Evolutionary conservation across 164 flowering plant species (phyloP).

Genomic region (Annona cherimola): DNA sequence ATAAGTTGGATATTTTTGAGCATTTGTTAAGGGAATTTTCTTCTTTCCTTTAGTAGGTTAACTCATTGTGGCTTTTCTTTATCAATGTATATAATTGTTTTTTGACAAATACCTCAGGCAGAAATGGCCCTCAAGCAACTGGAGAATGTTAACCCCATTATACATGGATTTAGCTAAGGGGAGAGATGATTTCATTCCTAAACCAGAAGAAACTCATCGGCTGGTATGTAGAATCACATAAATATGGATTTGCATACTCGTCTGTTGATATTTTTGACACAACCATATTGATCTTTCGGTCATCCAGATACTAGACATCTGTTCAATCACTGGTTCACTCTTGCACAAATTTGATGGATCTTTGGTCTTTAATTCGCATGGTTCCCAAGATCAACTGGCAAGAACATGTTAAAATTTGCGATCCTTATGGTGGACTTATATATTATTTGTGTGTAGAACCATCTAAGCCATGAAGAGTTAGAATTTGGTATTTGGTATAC

Average conservation of each 20-base stretch:
- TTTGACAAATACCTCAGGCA: constrained; percentile 41
- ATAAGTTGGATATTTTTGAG: no score
- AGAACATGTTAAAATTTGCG: not conserved
- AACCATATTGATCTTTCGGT: not conserved
- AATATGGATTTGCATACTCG: not conserved
- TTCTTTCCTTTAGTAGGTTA: not conserved
- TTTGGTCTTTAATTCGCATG: not conserved
- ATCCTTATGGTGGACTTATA: not conserved
- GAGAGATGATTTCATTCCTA: constrained; percentile 84
- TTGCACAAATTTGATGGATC: not conserved
- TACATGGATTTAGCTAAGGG: constrained; percentile 88
- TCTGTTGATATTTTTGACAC: not conserved
- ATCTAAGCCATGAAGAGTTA: no score
- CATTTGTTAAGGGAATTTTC: no score
- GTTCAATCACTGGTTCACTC: not conserved
- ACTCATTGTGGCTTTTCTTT: not conserved
- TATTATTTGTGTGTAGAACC: no score
- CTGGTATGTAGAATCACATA: constrained; percentile 45
- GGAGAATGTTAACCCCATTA: constrained; percentile 78
- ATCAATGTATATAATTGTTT: no score
- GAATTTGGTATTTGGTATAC: no score
- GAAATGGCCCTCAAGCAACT: constrained; percentile 87
- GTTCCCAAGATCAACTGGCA: not conserved
- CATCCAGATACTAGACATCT: not conserved
- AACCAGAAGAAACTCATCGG: constrained; percentile 87